phyloP scores from a whole-genome alignment of 306 rosid species.

The Biancaea sappan region DNA sequence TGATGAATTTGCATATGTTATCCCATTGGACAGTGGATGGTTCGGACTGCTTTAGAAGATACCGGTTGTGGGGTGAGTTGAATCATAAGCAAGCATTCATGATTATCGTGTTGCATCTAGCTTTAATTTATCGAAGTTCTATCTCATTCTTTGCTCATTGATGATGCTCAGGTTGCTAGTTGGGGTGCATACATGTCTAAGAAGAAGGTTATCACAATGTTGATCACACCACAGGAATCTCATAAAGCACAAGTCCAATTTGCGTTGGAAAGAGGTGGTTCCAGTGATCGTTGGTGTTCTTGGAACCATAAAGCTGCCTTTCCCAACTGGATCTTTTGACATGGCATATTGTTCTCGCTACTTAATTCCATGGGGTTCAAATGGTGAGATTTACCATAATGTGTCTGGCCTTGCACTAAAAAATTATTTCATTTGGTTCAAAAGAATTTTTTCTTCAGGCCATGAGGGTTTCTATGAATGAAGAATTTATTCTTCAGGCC shows the following conservation, averaged over 20 bases:
- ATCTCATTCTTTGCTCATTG: slow-evolving; percentile 34
- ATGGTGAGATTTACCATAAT: slow-evolving; percentile 53
- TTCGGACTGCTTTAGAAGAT: slow-evolving; percentile 81
- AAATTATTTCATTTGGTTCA: slow-evolving; percentile 15
- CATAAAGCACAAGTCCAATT: slow-evolving; percentile 93
- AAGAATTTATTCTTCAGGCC: slow-evolving; percentile 1
- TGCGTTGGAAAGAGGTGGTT: slow-evolving; percentile 93
- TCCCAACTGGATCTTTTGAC: slow-evolving; percentile 79
- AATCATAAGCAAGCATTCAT: slow-evolving; percentile 12
- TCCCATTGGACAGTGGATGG: slow-evolving; percentile 72
- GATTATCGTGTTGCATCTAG: neutral
- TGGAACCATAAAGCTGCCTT: slow-evolving; percentile 80
- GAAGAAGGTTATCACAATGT: slow-evolving; percentile 71
- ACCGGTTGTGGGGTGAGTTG: slow-evolving; percentile 86
- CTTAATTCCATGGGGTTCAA: slow-evolving; percentile 77
- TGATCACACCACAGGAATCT: slow-evolving; percentile 87
- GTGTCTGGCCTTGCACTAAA: slow-evolving; percentile 9
- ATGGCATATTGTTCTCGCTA: slow-evolving; percentile 95
- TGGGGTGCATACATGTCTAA: slow-evolving; percentile 78
- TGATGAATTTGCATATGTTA: slow-evolving; percentile 69
- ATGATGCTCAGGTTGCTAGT: slow-evolving; percentile 76
- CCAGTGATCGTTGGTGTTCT: slow-evolving; percentile 87
- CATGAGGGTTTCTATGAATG: neutral
- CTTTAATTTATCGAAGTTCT: slow-evolving; percentile 8
- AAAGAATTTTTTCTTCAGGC: slow-evolving; percentile 1